Base-by-base conservation (phyloP, 108 stramenopile species). In the Cylindrotheca closterium region DNA sequence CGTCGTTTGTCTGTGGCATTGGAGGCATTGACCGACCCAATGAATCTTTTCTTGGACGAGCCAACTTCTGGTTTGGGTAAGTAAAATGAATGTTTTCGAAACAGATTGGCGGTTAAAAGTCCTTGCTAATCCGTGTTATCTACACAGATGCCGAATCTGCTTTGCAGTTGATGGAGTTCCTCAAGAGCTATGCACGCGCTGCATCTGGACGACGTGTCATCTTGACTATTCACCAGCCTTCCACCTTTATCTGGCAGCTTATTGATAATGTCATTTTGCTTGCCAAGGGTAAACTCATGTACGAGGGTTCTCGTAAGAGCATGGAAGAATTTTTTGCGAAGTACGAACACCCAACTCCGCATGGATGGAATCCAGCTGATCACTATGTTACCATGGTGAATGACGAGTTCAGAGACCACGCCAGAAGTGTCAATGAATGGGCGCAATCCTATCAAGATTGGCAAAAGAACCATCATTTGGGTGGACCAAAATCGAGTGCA, bases 1-100 rank as follows among this genome's bases (percentile, higher is more conserved):
- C 55, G 86, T 18, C 68, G 94, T 4, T 67, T 95, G 15, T 80
- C 81, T 29, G 63, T 95, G 58, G 91, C 82, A 18, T 61, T 95
- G 37, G 87, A 76, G 33, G 84, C 80, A 47, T 51, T 85, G 55
- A 63, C 58, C 24, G 24, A 47, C 31, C 84, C 84, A 0, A 56
- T 71, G 3, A 77, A 76, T n/a, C n/a, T n/a, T n/a, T n/a, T n/a
- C n/a, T n/a, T n/a, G n/a, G n/a, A n/a, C n/a, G n/a, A n/a, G n/a
- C n/a, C n/a, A n/a, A n/a, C n/a, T n/a, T n/a, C n/a, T n/a, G n/a
- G n/a, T n/a, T n/a, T n/a, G n/a, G n/a, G n/a, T n/a, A n/a, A n/a
- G n/a, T n/a, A n/a, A n/a, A n/a, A n/a, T n/a, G n/a, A n/a, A n/a
- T n/a, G n/a, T n/a, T n/a, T n/a, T n/a, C n/a, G n/a, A n/a, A n/a